Conservation (phyloP, 2,329 filamentous ascomycete genomes). For the Cladosporium austrohemisphaericum region DNA sequence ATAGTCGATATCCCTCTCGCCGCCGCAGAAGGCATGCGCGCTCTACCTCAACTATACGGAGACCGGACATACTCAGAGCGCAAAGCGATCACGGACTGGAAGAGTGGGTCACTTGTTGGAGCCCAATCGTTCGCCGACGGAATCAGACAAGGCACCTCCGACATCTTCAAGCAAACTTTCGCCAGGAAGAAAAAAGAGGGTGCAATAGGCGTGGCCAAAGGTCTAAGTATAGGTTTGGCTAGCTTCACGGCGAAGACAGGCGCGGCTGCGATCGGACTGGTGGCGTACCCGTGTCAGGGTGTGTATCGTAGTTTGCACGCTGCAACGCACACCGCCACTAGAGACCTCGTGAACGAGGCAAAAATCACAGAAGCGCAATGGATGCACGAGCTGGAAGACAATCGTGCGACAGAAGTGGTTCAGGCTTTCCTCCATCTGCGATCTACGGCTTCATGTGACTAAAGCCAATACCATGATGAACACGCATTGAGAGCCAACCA, state of each 20-base stretch:
- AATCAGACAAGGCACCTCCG: constrained; percentile 1
- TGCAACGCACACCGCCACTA: background rate
- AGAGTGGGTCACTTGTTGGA: constrained; percentile 52
- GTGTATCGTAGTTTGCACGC: constrained; percentile 11
- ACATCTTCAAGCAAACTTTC: constrained; percentile 8
- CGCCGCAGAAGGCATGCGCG: constrained; percentile 80
- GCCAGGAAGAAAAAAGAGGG: constrained; percentile 8
- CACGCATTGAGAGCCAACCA: no score
- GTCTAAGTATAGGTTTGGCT: constrained; percentile 4
- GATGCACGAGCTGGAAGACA: background rate
- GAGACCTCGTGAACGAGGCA: background rate
- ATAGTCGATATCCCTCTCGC: constrained; percentile 73
- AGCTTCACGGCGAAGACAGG: constrained; percentile 12
- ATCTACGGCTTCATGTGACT: no score
- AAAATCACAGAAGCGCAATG: background rate
- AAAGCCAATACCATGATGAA: no score
- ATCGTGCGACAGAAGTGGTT: background rate
- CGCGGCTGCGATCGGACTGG: constrained; percentile 7
- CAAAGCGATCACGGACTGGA: constrained; percentile 73
- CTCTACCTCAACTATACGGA: constrained; percentile 79
- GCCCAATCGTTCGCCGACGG: constrained; percentile 11
- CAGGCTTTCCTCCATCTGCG: background rate
- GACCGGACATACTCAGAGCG: constrained; percentile 73
- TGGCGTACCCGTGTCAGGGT: constrained; percentile 15
- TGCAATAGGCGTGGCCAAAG: constrained; percentile 12